Conservation (phyloP, 495 filamentous ascomycete genomes). For the Penicillium egyptiacum region DNA sequence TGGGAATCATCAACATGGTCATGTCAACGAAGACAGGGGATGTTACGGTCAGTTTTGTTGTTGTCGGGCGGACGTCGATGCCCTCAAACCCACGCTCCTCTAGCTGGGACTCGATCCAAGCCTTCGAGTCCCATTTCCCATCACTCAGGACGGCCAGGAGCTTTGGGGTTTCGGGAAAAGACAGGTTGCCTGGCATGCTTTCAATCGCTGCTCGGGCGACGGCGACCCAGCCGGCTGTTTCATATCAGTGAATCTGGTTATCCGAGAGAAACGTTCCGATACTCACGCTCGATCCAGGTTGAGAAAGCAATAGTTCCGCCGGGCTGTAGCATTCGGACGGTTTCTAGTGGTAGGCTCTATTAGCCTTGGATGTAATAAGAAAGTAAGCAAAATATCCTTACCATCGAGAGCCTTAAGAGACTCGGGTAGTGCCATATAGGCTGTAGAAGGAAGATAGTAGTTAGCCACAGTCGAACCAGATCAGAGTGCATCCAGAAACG, state of each 20-base stretch:
- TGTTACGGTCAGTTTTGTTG: constrained; percentile 19
- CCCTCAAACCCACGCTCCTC: constrained; percentile 33
- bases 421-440: constrained; percentile 29
- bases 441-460: constrained; percentile 15
- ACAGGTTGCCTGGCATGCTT: constrained; percentile 28
- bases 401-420: constrained; percentile 33
- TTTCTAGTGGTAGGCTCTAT: constrained; percentile 25
- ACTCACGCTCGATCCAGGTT: constrained; percentile 40
- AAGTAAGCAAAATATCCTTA: constrained; percentile 9
- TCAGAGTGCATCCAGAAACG: background rate
- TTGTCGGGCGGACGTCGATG: constrained; percentile 27
- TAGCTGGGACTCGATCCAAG: constrained; percentile 34
- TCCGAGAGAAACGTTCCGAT: too few species aligned
- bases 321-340: constrained; percentile 36
- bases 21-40: constrained; percentile 34
- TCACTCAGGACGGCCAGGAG: constrained; percentile 24
- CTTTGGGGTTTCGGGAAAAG: constrained; percentile 30
- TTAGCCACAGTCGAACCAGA: background rate
- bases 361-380: background rate
- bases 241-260: constrained; percentile 6
- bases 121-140: constrained; percentile 34
- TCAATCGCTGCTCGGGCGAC: constrained; percentile 28
- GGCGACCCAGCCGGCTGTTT: constrained; percentile 33
- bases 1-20: constrained; percentile 29
- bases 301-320: constrained; percentile 37